A percentile compares a stretch with the other conserved stretches of the same genome.
These are phyloP conservation scores for Xanthoconium stramineum DNA, from an alignment of 768 basidiomycete species.

Conservation along the genomic window DNA sequence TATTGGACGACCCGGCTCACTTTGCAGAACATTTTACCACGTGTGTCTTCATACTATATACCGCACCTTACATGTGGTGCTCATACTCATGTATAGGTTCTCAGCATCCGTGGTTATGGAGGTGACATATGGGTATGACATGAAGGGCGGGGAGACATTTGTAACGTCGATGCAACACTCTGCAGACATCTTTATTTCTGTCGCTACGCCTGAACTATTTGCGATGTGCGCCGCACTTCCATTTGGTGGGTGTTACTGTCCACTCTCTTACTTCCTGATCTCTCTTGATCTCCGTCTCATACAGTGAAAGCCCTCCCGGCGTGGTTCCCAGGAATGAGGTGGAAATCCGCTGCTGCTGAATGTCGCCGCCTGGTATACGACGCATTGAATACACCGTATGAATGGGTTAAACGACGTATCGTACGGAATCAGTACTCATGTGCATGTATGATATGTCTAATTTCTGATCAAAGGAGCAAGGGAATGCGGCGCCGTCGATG, in stretches of 20 bases:
- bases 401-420: slow-evolving; percentile 3
- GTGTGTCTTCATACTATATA: background rate
- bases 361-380: slow-evolving; percentile 7
- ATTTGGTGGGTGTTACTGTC: background rate
- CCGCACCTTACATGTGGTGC: background rate
- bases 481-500: slow-evolving; percentile 11
- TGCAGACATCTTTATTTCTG: background rate
- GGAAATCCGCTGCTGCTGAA: slow-evolving; percentile 15
- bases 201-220: background rate
- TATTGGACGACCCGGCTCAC: slow-evolving; percentile 7
- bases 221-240: background rate
- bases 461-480: background rate
- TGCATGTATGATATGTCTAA: background rate
- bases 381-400: slow-evolving; percentile 11
- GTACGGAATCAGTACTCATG: background rate
- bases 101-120: slow-evolving; percentile 9
- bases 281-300: background rate
- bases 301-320: slow-evolving; percentile 19
- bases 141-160: background rate
- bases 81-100: background rate
- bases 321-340: slow-evolving; percentile 28
- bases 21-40: slow-evolving; percentile 10
- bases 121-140: slow-evolving; percentile 18
- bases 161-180: slow-evolving; percentile 7
- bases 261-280: background rate